These are phyloP conservation scores for Hansfordia pulvinata DNA, from an alignment of 2,329 filamentous ascomycete genomes.

Conservation along the genomic window DNA sequence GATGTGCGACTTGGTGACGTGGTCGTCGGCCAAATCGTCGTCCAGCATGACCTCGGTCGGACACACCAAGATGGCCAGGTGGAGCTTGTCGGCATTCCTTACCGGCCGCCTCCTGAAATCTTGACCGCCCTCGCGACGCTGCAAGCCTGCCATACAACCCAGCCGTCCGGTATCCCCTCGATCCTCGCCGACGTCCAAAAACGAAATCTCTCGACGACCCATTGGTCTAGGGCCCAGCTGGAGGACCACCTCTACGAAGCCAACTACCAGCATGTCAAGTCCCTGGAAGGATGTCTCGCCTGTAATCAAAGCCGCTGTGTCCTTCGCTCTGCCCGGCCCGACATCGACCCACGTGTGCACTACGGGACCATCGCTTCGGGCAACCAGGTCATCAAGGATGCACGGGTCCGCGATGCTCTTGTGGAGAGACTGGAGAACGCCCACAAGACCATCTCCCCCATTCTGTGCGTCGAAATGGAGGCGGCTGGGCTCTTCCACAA, in stretches of 20 bases:
- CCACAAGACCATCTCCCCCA: too few relatives aligned
- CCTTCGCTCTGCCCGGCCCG: background rate
- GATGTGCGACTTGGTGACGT: conserved; percentile 15
- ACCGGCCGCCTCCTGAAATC: conserved; percentile 1
- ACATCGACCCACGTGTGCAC: conserved; percentile 3
- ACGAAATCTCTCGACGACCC: background rate
- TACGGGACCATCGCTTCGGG: conserved; percentile 7
- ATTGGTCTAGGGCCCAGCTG: background rate
- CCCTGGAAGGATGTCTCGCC: background rate
- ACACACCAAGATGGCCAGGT: conserved; percentile 1
- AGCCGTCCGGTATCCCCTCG: background rate
- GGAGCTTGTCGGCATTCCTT: conserved; percentile 1
- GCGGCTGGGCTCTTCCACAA: background rate
- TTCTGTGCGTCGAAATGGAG: conserved; percentile 8
- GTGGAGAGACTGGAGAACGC: too few relatives aligned
- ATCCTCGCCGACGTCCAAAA: background rate
- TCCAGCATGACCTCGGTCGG: conserved; percentile 7
- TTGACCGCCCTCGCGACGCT: conserved; percentile 1
- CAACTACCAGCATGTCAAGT: background rate
- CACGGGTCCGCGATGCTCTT: conserved; percentile 3
- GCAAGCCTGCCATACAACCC: background rate
- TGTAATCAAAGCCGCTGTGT: background rate
- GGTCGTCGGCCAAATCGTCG: conserved; percentile 7
- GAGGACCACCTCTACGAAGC: background rate
- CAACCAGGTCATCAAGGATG: conserved; percentile 7